Percentiles rank a stretch among this genome's conserved stretches.
These are phyloP conservation scores for Myxozyma kluyveri DNA, from an alignment of 805 yeast species.

Conservation along the genomic window DNA sequence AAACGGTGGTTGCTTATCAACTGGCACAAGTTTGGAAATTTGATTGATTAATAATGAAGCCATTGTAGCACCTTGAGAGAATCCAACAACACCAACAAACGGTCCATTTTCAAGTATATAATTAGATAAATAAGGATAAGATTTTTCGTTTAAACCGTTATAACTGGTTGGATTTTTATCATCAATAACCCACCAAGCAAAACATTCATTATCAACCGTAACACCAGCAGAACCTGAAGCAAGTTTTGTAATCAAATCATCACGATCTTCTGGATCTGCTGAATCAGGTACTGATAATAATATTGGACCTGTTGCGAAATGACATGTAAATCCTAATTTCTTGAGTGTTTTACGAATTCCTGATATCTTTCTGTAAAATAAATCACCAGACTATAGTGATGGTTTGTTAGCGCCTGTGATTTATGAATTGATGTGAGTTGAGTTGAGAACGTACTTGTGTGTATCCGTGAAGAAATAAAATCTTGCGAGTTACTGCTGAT, in stretches of 20 bases:
- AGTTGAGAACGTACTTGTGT: slow-evolving; percentile 35
- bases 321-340: slow-evolving; percentile 65
- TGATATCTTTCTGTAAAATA: slow-evolving; percentile 84
- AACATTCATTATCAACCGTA: slow-evolving; percentile 41
- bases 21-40: slow-evolving; percentile 54
- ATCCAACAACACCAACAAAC: slow-evolving; percentile 83
- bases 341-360: slow-evolving; percentile 74
- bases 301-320: slow-evolving; percentile 80
- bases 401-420: neutral
- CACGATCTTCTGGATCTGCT: slow-evolving; percentile 44
- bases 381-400: slow-evolving; percentile 56
- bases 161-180: slow-evolving; percentile 38
- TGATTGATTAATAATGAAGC: slow-evolving; percentile 66
- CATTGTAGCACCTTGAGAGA: slow-evolving; percentile 92
- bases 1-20: slow-evolving; percentile 46
- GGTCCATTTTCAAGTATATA: slow-evolving; percentile 64
- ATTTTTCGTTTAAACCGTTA: slow-evolving; percentile 39
- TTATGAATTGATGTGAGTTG: neutral
- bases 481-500: too few species aligned
- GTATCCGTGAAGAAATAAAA: slow-evolving; percentile 89
- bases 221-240: slow-evolving; percentile 48
- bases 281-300: slow-evolving; percentile 73
- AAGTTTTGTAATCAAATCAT: neutral
- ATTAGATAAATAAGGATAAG: slow-evolving; percentile 51
- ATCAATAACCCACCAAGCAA: slow-evolving; percentile 39